phyloP scores from a whole-genome alignment of 106 monocot genomes.

The Vanilla planifolia region DNA sequence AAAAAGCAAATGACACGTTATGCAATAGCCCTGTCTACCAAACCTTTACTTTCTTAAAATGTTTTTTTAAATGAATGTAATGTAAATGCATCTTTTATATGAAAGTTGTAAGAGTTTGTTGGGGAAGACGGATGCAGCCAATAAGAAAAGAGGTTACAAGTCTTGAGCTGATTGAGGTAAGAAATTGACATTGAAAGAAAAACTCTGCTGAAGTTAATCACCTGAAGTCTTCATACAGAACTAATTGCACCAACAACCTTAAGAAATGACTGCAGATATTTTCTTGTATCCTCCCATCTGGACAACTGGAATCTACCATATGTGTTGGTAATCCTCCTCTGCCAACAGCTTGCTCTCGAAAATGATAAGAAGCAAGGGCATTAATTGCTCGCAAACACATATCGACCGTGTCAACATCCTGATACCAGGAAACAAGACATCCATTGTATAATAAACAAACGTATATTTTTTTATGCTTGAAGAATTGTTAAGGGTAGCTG shows the following conservation, averaged over 20 bases:
- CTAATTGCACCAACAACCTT: conserved; percentile 44
- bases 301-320: conserved; percentile 21
- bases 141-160: too few relatives aligned
- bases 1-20: too few relatives aligned
- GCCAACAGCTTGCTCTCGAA: conserved; percentile 47
- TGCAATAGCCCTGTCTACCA: too few relatives aligned
- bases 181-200: too few relatives aligned
- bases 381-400: conserved; percentile 86
- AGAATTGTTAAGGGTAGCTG: not conserved
- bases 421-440: conserved; percentile 8
- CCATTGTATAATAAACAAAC: not conserved
- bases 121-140: too few relatives aligned
- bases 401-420: conserved; percentile 85
- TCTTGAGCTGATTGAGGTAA: too few relatives aligned
- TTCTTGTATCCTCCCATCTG: conserved; percentile 46
- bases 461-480: not conserved
- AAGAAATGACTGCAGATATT: conserved; percentile 70
- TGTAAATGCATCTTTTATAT: too few relatives aligned
- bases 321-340: conserved; percentile 49
- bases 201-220: too few relatives aligned
- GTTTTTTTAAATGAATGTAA: too few relatives aligned
- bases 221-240: conserved; percentile 93
- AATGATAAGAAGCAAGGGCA: conserved; percentile 88
- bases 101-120: too few relatives aligned
- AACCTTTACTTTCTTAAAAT: too few relatives aligned